Evolutionary conservation across 768 basidiomycete genomes (phyloP).

Genomic region (Trametopsis cervina): DNA sequence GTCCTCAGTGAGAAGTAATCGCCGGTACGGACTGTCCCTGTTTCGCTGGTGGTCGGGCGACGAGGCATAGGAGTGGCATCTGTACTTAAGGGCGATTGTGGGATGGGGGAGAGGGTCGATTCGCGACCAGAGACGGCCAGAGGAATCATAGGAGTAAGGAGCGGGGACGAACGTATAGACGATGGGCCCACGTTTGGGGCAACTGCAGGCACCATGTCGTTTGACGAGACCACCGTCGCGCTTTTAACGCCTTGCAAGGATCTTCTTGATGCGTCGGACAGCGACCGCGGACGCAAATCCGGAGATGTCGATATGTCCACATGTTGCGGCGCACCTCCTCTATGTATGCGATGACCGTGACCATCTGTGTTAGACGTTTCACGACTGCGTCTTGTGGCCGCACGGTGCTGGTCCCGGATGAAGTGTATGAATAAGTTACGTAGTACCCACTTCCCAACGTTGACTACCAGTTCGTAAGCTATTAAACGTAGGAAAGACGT

Average conservation of each 20-base stretch:
- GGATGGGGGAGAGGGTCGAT: constrained; percentile 20
- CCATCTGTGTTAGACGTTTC: constrained; percentile 15
- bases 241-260: constrained; percentile 14
- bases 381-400: constrained; percentile 19
- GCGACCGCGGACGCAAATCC: constrained; percentile 21
- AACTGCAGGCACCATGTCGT: constrained; percentile 61
- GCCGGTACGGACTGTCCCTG: constrained; percentile 15
- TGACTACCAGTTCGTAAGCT: constrained; percentile 44
- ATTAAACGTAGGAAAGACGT: constrained; percentile 5
- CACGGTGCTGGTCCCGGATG: constrained; percentile 57
- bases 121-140: constrained; percentile 16
- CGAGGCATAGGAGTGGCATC: constrained; percentile 18
- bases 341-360: constrained; percentile 21
- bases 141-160: constrained; percentile 56
- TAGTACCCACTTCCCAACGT: constrained; percentile 87
- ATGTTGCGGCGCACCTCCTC: constrained; percentile 17
- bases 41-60: not conserved
- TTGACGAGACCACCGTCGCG: constrained; percentile 51
- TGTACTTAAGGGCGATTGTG: constrained; percentile 19
- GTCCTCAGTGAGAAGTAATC: constrained; percentile 51
- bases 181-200: constrained; percentile 41
- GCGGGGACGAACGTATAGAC: constrained; percentile 37
- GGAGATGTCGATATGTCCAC: constrained; percentile 21
- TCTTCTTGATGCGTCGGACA: constrained; percentile 21
- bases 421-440: constrained; percentile 81